phyloP scores from a whole-genome alignment of 768 basidiomycete species.

The Mycena amicta region DNA sequence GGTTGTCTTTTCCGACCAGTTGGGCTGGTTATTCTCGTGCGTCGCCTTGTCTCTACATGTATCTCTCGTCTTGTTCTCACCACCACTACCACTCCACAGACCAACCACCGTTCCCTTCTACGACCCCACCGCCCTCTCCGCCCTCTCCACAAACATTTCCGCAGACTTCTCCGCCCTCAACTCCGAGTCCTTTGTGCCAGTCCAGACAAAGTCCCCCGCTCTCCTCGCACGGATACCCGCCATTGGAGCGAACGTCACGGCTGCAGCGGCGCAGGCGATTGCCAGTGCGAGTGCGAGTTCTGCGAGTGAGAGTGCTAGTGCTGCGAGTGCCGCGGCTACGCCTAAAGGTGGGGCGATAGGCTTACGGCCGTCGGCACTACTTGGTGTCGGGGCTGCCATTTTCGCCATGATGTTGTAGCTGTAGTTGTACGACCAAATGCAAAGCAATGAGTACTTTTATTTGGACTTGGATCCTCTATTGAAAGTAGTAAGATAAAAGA shows the following conservation, averaged over 20 bases:
- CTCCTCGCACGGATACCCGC: conserved; percentile 1
- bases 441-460: too few relatives aligned
- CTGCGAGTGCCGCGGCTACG: too few relatives aligned
- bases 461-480: too few relatives aligned
- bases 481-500: too few relatives aligned
- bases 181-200: background rate
- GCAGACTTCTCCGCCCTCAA: conserved; percentile 1
- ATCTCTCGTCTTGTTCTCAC: background rate
- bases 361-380: too few relatives aligned
- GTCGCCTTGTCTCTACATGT: background rate
- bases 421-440: too few relatives aligned
- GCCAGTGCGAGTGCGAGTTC: background rate
- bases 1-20: background rate
- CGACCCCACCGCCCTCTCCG: background rate
- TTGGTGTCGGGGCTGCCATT: too few relatives aligned
- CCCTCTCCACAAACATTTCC: background rate
- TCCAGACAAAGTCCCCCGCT: background rate
- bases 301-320: background rate
- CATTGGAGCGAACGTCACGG: background rate
- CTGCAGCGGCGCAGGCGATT: background rate
- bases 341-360: too few relatives aligned
- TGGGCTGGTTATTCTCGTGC: background rate
- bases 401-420: too few relatives aligned
- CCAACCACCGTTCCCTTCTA: background rate
- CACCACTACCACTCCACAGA: background rate